Evolutionary conservation across 2,329 filamentous ascomycete species (phyloP).

Genomic region (Hymenoscyphus repandus): DNA sequence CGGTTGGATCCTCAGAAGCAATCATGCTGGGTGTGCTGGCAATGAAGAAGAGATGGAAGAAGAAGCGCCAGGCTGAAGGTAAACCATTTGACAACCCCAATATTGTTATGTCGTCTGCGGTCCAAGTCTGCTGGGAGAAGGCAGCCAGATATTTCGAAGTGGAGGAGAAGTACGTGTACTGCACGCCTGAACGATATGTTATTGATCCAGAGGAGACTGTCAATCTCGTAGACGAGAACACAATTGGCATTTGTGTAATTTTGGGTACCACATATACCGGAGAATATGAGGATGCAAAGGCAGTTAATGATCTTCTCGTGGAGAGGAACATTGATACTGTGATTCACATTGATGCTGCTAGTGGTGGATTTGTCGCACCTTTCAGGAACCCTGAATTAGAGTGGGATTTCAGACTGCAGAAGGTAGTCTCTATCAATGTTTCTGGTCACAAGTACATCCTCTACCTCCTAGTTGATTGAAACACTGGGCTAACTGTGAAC

Average conservation of each 20-base stretch:
- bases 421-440: conserved; percentile 89
- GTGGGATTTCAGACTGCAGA: conserved; percentile 89
- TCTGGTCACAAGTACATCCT: conserved; percentile 73
- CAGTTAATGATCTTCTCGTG: conserved; percentile 80
- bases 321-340: conserved; percentile 71
- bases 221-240: conserved; percentile 59
- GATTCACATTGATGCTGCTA: conserved; percentile 92
- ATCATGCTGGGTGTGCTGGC: conserved; percentile 80
- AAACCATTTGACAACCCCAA: conserved; percentile 80
- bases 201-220: conserved; percentile 60
- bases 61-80: conserved; percentile 74
- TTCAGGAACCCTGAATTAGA: conserved; percentile 79
- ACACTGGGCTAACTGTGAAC: conserved; percentile 35
- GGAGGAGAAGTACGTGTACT: conserved; percentile 76
- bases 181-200: conserved; percentile 55
- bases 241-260: conserved; percentile 88
- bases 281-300: conserved; percentile 91
- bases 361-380: conserved; percentile 86
- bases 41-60: conserved; percentile 95
- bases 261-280: conserved; percentile 92
- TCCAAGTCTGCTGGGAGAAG: conserved; percentile 98
- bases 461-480: not conserved
- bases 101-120: conserved; percentile 91
- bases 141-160: conserved; percentile 85
- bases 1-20: conserved; percentile 83